Base-by-base conservation (phyloP, 192 early-diverging fungal species). In the Jimgerdemannia flammicorona region DNA sequence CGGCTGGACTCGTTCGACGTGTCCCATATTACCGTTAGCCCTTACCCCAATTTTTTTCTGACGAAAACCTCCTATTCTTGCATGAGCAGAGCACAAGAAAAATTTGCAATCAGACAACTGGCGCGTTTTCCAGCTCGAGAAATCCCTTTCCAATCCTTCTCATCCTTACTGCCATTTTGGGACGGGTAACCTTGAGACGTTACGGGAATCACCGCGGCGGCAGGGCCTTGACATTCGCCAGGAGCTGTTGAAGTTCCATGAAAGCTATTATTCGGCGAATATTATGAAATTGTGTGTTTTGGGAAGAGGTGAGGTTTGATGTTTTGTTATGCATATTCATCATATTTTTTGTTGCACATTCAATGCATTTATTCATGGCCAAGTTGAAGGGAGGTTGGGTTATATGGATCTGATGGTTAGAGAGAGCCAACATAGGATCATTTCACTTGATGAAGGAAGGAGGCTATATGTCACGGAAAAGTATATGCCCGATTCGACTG, bases 241-340 rank as follows among this genome's bases (percentile, higher is more conserved):
- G 20, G 87, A 92, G 69, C 84, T 98, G 64, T 77, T 99, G 54
- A 91, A 96, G 66, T 98, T 98, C 70, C 93, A 99, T 75, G 86
- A 86, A 11, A 86, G 87, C 71, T 95, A 95, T 81, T 99, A 99
- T 80, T 96, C 95, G 41, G 91, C 96, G 11, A 97, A 98, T 77
- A 94, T 99, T 40, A 98, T 98, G 97, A 93, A 93, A 83, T 85
- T 98, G 18, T 93, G 93, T 43, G 84, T 99, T 18, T 77, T 97
- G 11, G 98, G 96, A 40, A 87, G 89, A 78, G 91, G 89, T 91
- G 79, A 66, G 65, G 29, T 0, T 29, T 29, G 29, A 29, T 29
- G 29, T 29, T 29, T 29, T 29, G 1, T 29, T 29, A 29, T 29
- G 29, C 29, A 1, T 29, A 29, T 29, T 29, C 29, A 29, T 29